Evolutionary conservation across 805 yeast genomes (phyloP).

Genomic region (Monosporozyma unispora): DNA sequence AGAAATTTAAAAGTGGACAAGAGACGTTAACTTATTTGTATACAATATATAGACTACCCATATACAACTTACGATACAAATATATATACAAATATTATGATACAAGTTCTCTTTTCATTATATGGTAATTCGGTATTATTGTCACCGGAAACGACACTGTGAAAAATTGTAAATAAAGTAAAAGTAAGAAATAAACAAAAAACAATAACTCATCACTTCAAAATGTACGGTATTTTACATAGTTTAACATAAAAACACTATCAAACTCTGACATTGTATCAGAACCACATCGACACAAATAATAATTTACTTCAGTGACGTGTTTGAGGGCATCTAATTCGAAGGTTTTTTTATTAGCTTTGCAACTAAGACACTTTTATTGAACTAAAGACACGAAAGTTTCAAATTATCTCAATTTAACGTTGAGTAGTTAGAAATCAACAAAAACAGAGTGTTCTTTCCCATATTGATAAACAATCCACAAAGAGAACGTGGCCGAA

Average conservation of each 20-base stretch:
- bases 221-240: neutral
- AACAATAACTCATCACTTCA: slow-evolving; percentile 1
- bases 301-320: neutral
- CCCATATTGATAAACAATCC: neutral
- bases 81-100: neutral
- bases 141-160: neutral
- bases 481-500: neutral
- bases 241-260: neutral
- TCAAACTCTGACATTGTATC: neutral
- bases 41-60: neutral
- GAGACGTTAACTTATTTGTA: slow-evolving; percentile 10
- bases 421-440: neutral
- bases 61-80: neutral
- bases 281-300: neutral
- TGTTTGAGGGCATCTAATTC: neutral
- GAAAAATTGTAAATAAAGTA: slow-evolving; percentile 1
- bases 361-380: neutral
- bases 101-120: too few relatives aligned
- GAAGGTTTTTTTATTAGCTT: neutral
- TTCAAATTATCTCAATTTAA: neutral
- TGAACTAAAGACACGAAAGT: neutral
- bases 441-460: neutral
- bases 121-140: neutral
- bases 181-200: slow-evolving; percentile 3
- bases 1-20: slow-evolving; percentile 44